Base-by-base conservation (phyloP, 306 rosid species). In the Malus asiatica region DNA sequence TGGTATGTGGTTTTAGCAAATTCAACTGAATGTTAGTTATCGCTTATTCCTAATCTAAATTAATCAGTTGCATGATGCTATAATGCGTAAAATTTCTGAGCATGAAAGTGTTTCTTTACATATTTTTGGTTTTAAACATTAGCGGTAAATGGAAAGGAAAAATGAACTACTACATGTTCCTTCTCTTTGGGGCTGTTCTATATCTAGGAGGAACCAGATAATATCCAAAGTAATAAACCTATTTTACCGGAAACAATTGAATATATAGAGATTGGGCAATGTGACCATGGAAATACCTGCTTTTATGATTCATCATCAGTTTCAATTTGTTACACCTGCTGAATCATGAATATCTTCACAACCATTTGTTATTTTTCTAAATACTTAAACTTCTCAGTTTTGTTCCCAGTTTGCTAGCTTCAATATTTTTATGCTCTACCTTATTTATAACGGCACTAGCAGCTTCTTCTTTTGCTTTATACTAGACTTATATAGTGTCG, bases 1-100 rank as follows among this genome's bases (percentile, higher is more conserved):
- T n/a, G 98, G 98, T 95, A 79, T 80, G 68, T 79, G 18, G 51
- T 23, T 84, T 71, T 76, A 74, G 48, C 45, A 30, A 71, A 71
- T 73, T 75, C 8, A 63, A 68, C 40, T 18, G n/a, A 59, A n/a
- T 72, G 8, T 19, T 52, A 23, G 22, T 4, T 45, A 23, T 64
- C 22, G 25, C 46, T 16, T 48, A 16, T 58, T 53, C n/a, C 20
- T 18, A 67, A 66, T 48, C 33, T 12, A 9, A 32, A 16, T 45
- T 55, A 55, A 29, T 42, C 40, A 29, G 15, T 64, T 27, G 29
- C 67, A 53, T 71, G 27, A 2, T 19, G 14, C 15, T 25, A 25
- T 32, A 20, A 14, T 42, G 45, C 19, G 29, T 52, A 66, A 55
- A 22, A 29, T 35, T 35, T 69, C 57, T 32, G 20, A 74, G 60